Base-by-base conservation (phyloP, 75 land plant genomes). In the Picea sitchensis region DNA sequence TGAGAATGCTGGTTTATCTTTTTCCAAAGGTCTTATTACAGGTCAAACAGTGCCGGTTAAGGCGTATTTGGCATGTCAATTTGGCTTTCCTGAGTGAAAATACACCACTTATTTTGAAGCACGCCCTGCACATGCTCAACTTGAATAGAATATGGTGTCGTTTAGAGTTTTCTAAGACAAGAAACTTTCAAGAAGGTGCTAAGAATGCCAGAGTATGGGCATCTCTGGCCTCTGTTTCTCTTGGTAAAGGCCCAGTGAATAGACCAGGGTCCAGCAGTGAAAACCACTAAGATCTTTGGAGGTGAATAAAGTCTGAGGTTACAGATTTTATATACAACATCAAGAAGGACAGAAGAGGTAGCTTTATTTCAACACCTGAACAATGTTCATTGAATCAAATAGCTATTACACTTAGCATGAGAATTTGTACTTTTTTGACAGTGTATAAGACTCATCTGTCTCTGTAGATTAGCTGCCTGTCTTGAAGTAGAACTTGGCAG, bases 201-300 rank as follows among this genome's bases (percentile, higher is more conserved):
- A 89, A 57, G 60, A 91, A 67, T 83, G 93, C 89, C 3, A 80
- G 85, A 13, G 89, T 83, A 56, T 89, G 90, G 93, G 93, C 93
- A 1, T 91, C 92, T 13, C 57, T 91, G 47, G 87, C 93, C 32
- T 91, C 93, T 20, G 93, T 91, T 23, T 89, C 91, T 7, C 77
- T 91, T 74, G 93, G 93, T 23, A 86, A 91, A 58, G 59, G 59
- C 20, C 1, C 60, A 14, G 59, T 30, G 8, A 58, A 75, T 17
- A 57, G 76, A 75, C 18, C 59, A 44, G 76, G 59, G 23, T 57
- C n/a, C 56, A 75, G 76, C 76, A 58, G 59, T 17, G 76, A 75
- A 75, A 44, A 26, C 3, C 36, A 23, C 13, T 75, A 57, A 23
- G 64, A 51, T 51, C 56, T 1, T 1, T 51, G 64, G 64, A 62